Base-by-base conservation (phyloP, 768 basidiomycete genomes). In the Pisolithus albus region DNA sequence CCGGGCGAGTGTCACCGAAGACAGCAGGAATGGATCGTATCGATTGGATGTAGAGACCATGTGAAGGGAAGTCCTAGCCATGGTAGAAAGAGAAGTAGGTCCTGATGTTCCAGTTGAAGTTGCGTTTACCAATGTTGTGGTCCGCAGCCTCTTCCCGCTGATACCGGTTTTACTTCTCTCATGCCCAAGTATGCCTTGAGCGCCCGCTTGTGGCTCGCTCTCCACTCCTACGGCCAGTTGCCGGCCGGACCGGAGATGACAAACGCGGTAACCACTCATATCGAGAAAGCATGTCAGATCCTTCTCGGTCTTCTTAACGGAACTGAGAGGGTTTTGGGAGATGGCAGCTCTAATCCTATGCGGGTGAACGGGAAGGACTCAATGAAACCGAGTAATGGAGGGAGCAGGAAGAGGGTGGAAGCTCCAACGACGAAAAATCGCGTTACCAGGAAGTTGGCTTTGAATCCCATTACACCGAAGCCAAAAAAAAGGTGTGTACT, bases 141-240 rank as follows among this genome's bases (percentile, higher is more conserved):
- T 24, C 21, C n/a, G 26, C 50, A 75, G 75, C 56, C 58, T 11
- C 36, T 54, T 7, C 68, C 62, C 4, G 49, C 59, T 3, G 74
- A 75, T 51, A 41, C 39, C 0, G 45, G 48, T 2, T 61, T 75
- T 1, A 53, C 53, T 0, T 52, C 46, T 3, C 67, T 69, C 49
- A 51, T 65, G 50, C 60, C 58, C 7, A 81, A 86, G 59, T 81
- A 84, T 58, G 74, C 70, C 26, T 74, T 79, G 1, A 66, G 75
- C 1, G 71, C 76, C 0, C 80, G 86, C 59, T 72, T 93, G 23
- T 87, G 84, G 82, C 68, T 81, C 42, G 81, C 84, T 0, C 68
- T 93, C 18, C 83, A 88, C 59, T 76, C 80, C 0, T 88, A 92
- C 65, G 77, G 80, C 13, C 71, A 69, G 5, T 69, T 64, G 8